Evolutionary conservation across 2,329 filamentous ascomycete species (phyloP), one percentile per base, ranked within the genome.

Genomic region (Cladophialophora bantiana): DNA sequence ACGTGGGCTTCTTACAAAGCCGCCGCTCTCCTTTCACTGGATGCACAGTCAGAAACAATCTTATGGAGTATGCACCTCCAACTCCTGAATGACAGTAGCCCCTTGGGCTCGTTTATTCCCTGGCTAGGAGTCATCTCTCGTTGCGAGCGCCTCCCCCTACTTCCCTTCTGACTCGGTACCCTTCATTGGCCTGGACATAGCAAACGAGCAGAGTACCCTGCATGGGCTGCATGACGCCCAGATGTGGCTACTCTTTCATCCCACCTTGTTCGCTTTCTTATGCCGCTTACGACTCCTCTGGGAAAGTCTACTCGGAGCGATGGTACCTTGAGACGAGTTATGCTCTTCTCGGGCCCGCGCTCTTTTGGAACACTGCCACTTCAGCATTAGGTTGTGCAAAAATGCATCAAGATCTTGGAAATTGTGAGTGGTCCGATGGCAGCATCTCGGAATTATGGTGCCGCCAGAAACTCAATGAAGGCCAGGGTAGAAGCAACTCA

Each of bases 231-330:
- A 26, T 26, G 26, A 26, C 26, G 26, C 53, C n/a, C 53, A 59
- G 15, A 40, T 42, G 56, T 42, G 31, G 20, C 38, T 35, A 7
- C 18, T 34, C 32, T 40, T 40, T 42, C 56, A 59, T 59, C 42
- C 57, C 31, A 59, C 57, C 57, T 40, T 59, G 57, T 34, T 45
- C 40, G 38, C n/a, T 13, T 48, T 50, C 20, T 45, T 34, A 18
- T 40, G 57, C 26, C 57, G 26, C 32, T 38, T 61, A 38, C 53
- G 18, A 2, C 59, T 53, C 45, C 59, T 35, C 42, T 38, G 59
- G 45, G 59, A 53, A 61, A 53, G 59, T 61, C 48, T 53, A 61
- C 48, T 61, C 59, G 59, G 48, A 53, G 45, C 59, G 59, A 61
- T 61, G 59, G 59, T 38, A 61, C 59, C 45, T 61, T 48, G 52